Percentiles rank a stretch among this genome's conserved stretches.
phyloP scores from a whole-genome alignment of 2,329 filamentous ascomycete genomes.

The Didymosphaeria variabile region DNA sequence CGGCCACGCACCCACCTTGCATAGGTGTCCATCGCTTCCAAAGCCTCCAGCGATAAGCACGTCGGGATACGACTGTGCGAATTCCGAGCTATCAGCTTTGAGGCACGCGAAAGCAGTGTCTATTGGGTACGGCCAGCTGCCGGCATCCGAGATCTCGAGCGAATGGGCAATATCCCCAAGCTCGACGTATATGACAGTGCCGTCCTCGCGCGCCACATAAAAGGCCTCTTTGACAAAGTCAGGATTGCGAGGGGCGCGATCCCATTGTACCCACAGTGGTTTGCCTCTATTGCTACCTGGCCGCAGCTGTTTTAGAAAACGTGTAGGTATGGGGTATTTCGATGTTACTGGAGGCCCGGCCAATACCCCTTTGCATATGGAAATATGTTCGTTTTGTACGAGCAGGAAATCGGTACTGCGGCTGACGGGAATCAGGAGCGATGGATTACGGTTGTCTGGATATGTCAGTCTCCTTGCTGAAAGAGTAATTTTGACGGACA shows the following conservation, averaged over 20 bases:
- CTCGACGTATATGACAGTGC: conserved; percentile 76
- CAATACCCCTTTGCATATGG: conserved; percentile 51
- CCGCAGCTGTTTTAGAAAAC: conserved; percentile 57
- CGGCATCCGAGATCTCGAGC: conserved; percentile 53
- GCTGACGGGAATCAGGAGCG: conserved; percentile 52
- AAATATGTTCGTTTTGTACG: conserved; percentile 49
- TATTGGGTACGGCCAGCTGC: conserved; percentile 75
- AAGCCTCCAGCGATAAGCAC: conserved; percentile 83
- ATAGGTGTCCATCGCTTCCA: conserved; percentile 79
- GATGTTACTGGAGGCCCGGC: conserved; percentile 47
- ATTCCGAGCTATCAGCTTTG: conserved; percentile 59
- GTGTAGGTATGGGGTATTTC: conserved; percentile 24
- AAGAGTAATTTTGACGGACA: neutral
- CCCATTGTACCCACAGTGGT: conserved; percentile 86
- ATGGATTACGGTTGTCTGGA: conserved; percentile 47
- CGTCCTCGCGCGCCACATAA: conserved; percentile 89
- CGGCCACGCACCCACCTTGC: conserved; percentile 66
- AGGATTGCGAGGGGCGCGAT: conserved; percentile 72
- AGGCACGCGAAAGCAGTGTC: conserved; percentile 81
- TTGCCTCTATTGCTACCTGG: conserved; percentile 40
- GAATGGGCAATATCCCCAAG: conserved; percentile 58
- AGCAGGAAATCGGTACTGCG: conserved; percentile 53
- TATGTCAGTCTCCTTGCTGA: conserved; percentile 18
- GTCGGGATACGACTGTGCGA: conserved; percentile 69
- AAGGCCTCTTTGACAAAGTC: conserved; percentile 75